Evolutionary conservation across 306 rosid species (phyloP), one percentile per base, ranked within the genome.

Genomic region (Vigna angularis): DNA sequence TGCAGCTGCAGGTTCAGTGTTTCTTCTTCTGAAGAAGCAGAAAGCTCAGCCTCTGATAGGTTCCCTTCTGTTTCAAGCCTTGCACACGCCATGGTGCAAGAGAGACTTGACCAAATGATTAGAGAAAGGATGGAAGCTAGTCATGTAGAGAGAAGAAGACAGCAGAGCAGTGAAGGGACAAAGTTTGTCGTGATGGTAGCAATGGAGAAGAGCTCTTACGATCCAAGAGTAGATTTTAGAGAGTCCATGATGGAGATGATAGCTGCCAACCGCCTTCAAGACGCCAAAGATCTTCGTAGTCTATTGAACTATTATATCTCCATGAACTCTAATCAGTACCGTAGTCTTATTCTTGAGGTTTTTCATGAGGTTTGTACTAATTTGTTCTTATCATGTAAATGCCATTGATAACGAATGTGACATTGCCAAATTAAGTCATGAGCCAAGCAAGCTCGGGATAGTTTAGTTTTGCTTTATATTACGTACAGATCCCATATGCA

Each of bases 1-100:
- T 90, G 97, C 76, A 86, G 86, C 30, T 84, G 97, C 91, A 81
- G 99, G 83, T 77, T 86, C 22, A 93, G 99, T 32, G 91, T 91
- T 51, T 93, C 98, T 17, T 95, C 99, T 38, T 90, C 96, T 6
- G 98, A 90, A 66, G 97, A 95, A 86, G 81, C 88, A 40, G 97
- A 88, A 83, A 88, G 88, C 84, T 81, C 91, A 10, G 74, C 56
- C 34, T 92, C 96, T 4, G 88, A 89, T 4, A 82, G 90, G 82
- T 89, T 85, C 73, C 86, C 91, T 0, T 91, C 97, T 2, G 88
- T 93, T 16, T 95, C 99, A 24, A 91, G 90, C 78, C 84, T 93
- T 8, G 90, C 98, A 4, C 97, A 95, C 44, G 99, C 99, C 67
- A 95, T 95, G 99, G 98, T 93, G 66, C 99, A 92, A 80, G 99